Base-by-base conservation (phyloP, 106 monocot genomes). In the Acanthochlamys bracteata region DNA sequence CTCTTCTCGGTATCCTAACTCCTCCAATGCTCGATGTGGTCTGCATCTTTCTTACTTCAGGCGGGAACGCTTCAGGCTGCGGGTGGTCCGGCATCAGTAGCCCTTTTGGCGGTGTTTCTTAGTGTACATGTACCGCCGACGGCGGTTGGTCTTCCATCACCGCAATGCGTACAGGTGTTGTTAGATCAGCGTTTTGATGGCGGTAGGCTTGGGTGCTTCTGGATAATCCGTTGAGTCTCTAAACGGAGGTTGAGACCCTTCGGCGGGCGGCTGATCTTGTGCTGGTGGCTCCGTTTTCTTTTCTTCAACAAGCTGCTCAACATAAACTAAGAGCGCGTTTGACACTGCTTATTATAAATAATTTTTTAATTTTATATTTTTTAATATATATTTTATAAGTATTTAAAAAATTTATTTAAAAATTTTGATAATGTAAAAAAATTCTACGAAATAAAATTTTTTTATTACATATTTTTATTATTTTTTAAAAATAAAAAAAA, bases 21-120 rank as follows among this genome's bases (percentile, higher is more conserved):
- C 68, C 55, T 49, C 74, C 73, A 20, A 57, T 47, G 39, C 58
- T 25, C 25, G 63, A 24, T 27, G 70, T 62, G 27, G 79, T 88
- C 59, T 85, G 80, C 78, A 82, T 80, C 78, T 79, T 90, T 66
- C 65, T 73, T 24, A 83, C 74, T 59, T 88, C 90, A 15, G 95
- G 80, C 20, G 77, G 75, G 59, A 73, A 74, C 23, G 52, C 27
- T 0, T 80, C 78, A 0, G 52, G 62, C 17, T 57, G 53, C 1
- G 26, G 20, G 20, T 68, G 55, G 27, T 17, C 69, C 33, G 33
- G 45, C 63, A 27, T 23, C 22, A 67, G 53, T 7, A 68, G 33
- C 20, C 64, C 72, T 10, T 60, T 66, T 25, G 52, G 42, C 42
- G 64, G 40, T 19, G 17, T 45, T 19, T 47, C 70, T 25, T 40